These are phyloP conservation scores for Citrus trifoliata DNA, from an alignment of 345 rosid genomes.

Conservation along the genomic window DNA sequence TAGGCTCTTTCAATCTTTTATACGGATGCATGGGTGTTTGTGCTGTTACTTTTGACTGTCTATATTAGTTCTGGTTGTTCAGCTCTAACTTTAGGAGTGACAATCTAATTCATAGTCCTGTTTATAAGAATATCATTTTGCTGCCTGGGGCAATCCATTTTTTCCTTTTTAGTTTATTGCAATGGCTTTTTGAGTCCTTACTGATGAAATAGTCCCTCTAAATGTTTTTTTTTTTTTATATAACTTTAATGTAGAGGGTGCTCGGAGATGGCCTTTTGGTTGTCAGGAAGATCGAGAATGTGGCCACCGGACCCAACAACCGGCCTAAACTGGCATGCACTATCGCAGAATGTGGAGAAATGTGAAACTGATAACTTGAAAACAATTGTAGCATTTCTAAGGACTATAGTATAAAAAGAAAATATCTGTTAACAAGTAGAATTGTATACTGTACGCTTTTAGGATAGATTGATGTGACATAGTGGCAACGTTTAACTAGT, in stretches of 20 bases:
- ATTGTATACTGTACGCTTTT: neutral
- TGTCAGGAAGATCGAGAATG: constrained; percentile 89
- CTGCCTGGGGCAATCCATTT: neutral
- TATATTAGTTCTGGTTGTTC: neutral
- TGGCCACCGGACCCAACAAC: constrained; percentile 89
- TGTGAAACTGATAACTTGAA: constrained; percentile 37
- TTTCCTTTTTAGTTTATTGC: neutral
- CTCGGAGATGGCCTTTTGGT: constrained; percentile 89
- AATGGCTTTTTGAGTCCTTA: neutral
- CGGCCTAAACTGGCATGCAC: constrained; percentile 77
- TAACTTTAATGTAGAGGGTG: constrained; percentile 51
- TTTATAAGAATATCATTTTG: neutral
- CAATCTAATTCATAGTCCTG: neutral
- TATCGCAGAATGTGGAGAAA: constrained; percentile 93
- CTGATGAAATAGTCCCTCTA: neutral
- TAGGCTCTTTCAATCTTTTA: neutral
- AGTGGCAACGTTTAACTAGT: too few species aligned
- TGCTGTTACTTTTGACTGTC: neutral
- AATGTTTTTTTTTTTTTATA: neutral
- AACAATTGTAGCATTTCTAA: neutral
- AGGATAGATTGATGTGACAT: neutral
- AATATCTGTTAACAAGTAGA: neutral
- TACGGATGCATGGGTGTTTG: neutral
- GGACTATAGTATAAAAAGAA: neutral
- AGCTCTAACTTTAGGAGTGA: neutral